phyloP scores from a whole-genome alignment of 192 early-diverging fungal species.

The Dissophora ornata region DNA sequence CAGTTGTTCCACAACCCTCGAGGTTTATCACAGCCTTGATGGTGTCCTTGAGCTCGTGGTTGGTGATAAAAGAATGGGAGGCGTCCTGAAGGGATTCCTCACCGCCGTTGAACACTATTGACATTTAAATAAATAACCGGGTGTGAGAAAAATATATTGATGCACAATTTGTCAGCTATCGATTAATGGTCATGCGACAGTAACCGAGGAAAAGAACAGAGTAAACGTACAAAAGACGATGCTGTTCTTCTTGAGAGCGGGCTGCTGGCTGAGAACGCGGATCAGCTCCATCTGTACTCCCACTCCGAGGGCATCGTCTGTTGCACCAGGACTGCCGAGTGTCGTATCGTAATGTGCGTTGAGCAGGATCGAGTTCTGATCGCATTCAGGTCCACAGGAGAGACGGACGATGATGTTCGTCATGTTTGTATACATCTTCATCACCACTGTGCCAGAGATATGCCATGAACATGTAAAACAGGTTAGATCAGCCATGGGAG shows the following conservation, averaged over 20 bases:
- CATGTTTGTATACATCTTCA: constrained; percentile 74
- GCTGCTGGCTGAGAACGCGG: constrained; percentile 55
- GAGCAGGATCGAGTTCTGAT: constrained; percentile 70
- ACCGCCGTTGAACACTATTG: constrained; percentile 75
- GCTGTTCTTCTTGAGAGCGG: constrained; percentile 55
- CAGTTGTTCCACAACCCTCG: constrained; percentile 73
- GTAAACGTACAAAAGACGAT: constrained; percentile 61
- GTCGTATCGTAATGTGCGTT: constrained; percentile 78
- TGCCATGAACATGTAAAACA: too few relatives aligned
- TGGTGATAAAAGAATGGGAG: constrained; percentile 76
- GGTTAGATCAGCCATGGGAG: too few relatives aligned
- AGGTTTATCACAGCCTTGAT: constrained; percentile 74
- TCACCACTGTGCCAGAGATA: constrained; percentile 52
- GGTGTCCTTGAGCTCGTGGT: constrained; percentile 59
- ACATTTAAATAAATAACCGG: too few relatives aligned
- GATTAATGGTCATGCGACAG: too few relatives aligned
- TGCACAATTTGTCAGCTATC: too few relatives aligned
- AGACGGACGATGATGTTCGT: constrained; percentile 78
- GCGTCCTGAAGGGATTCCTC: constrained; percentile 81
- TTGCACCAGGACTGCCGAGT: constrained; percentile 63
- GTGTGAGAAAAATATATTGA: too few relatives aligned
- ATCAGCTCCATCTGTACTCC: constrained; percentile 74
- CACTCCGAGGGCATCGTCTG: constrained; percentile 72
- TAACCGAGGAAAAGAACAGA: not conserved
- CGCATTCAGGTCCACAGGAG: constrained; percentile 72